Base-by-base conservation (phyloP, 768 basidiomycete genomes). In the Suillus clintonianus region DNA sequence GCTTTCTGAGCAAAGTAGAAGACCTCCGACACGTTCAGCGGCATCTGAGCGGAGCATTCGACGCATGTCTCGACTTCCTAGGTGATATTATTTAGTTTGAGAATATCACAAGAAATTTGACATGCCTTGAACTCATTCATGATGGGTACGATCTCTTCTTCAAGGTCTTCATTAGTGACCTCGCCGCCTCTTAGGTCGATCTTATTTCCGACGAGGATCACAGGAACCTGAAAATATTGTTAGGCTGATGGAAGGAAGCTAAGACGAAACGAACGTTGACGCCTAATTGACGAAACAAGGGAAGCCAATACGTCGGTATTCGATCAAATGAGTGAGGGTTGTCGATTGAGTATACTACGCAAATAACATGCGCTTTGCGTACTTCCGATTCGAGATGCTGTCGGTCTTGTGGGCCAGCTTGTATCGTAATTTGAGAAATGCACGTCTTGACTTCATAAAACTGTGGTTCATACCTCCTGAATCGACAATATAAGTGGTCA, bases 1-100 rank as follows among this genome's bases (percentile, higher is more conserved):
- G 97, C 97, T 74, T 97, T 98, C 77, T 97, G 96, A 2, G 97
- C 97, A 76, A 98, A 98, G 77, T 97, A 98, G 80, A 99, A 95
- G 36, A 99, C 95, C 76, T 97, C 96, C 17, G 95, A 96, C 63
- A 98, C 90, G 75, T 98, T 98, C 65, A 96, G 76, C 32, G 93
- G 90, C 59, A 91, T 79, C 74, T 91, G 90, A 4, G 95, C 95
- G n/a, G 95, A 97, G 72, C 93, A 94, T 79, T 99, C 97, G 36
- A 99, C 92, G 71, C 96, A 98, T 47, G 97, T 98, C 74, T 98
- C 96, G 60, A 98, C 96, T 85, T 98, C 96, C 97, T 99, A 68
- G 5, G 55, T 59, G 24, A 62, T 61, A 50, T 39, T 43, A 61
- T 76, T 17, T 42, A 32, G 36, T 42, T 14, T 22, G 14, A 43